phyloP scores from a whole-genome alignment of 805 yeast species.

The Ogataea parapolymorpha region DNA sequence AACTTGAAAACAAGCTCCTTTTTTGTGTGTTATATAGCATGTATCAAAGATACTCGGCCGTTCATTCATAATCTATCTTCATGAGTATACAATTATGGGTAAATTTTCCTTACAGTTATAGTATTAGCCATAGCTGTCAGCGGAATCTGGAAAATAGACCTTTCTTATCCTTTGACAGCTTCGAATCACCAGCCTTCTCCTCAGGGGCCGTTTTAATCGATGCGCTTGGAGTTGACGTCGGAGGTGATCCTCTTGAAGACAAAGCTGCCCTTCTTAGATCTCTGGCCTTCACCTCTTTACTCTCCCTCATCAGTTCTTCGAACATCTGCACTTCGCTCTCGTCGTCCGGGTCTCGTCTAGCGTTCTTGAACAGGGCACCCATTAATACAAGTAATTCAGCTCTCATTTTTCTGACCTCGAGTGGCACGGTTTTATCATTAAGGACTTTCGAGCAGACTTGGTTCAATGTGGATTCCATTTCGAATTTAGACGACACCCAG shows the following conservation, averaged over 20 bases:
- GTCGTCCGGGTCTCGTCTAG: constrained; percentile 62
- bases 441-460: constrained; percentile 66
- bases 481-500: constrained; percentile 79
- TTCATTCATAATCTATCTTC: not conserved
- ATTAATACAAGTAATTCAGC: constrained; percentile 61
- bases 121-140: not conserved
- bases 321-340: constrained; percentile 75
- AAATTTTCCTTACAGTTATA: not conserved
- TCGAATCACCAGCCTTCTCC: constrained; percentile 5
- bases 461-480: constrained; percentile 68
- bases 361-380: constrained; percentile 59
- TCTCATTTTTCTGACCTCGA: constrained; percentile 48
- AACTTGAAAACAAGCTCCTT: not conserved
- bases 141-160: constrained; percentile 15
- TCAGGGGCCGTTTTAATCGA: not conserved
- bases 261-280: constrained; percentile 27
- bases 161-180: constrained; percentile 5
- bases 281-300: constrained; percentile 28
- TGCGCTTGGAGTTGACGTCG: constrained; percentile 2
- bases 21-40: no score
- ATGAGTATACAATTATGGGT: not conserved
- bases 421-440: constrained; percentile 50
- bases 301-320: constrained; percentile 50
- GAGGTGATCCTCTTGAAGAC: constrained; percentile 3
- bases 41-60: not conserved